Base-by-base conservation (phyloP, 108 stramenopile genomes). In the Licmophora abbreviata region DNA sequence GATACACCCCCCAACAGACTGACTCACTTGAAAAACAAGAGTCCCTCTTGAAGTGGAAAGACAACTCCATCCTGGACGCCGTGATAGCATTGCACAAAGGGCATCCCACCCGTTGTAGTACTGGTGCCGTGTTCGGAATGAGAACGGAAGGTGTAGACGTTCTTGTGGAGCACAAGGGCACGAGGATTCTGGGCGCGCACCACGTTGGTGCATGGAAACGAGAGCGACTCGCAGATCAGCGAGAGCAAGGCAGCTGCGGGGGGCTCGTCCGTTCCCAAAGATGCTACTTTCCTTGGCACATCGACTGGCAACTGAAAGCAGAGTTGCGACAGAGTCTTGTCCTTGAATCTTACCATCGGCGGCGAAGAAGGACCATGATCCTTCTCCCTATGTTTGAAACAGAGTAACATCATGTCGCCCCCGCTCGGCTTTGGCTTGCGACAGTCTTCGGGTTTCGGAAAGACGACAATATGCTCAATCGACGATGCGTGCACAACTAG, bases 21-120 rank as follows among this genome's bases (percentile, higher is more conserved):
- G n/a, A n/a, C n/a, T n/a, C n/a, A n/a, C n/a, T n/a, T n/a, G 77
- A 74, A 83, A 55, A 86, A 91, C n/a, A 86, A 46, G 8, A 91
- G 59, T 20, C 88, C 88, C 45, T 86, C 79, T 7, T 52, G 49
- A 31, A 91, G 41, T 1, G 88, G 88, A 58, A 57, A 91, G 26
- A 91, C 43, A 8, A 65, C 69, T 2, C 88, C 88, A 65, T 91
- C 83, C 38, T 84, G 72, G 8, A 84, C 72, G 14, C 84, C 84
- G 2, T 64, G 55, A 54, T 91, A 77, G 35, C 88, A 91, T 10
- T 58, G 54, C 43, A 91, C 80, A 62, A 63, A 91, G 10, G 88
- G 88, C 80, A 91, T 74, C 2, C 69, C 73, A 11, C 66, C 74
- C 1, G 82, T 80, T 4, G 79, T 86, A 1, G 77, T 70, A 18